Conservation (phyloP, 164 flowering plant species). For the Aristolochia californica region DNA sequence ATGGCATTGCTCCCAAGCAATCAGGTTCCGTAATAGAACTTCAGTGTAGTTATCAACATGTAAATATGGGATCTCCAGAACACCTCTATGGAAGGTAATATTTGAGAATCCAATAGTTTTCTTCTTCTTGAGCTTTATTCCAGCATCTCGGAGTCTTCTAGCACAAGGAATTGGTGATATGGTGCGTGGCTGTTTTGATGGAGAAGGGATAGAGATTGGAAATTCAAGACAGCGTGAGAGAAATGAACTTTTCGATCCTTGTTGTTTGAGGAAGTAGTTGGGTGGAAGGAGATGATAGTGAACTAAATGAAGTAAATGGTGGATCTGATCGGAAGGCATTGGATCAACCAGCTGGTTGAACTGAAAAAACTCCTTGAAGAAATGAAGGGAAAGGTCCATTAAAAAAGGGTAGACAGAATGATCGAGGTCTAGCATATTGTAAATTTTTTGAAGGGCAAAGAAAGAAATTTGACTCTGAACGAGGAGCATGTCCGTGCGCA, state of each 20-base stretch:
- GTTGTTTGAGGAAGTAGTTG: neutral
- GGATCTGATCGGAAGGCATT: neutral
- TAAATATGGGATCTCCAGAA: constrained; percentile 5
- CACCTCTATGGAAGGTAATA: constrained; percentile 1
- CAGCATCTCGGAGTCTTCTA: constrained; percentile 4
- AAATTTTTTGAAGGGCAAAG: neutral
- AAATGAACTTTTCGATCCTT: neutral
- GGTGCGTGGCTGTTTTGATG: neutral
- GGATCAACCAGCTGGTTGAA: neutral
- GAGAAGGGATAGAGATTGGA: neutral
- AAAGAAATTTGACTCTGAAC: constrained; percentile 6
- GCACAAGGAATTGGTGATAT: neutral
- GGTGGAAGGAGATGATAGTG: neutral
- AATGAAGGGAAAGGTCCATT: neutral
- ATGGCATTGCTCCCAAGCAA: constrained; percentile 4
- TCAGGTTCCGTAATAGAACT: constrained; percentile 2
- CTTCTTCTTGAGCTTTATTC: constrained; percentile 2
- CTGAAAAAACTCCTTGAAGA: neutral
- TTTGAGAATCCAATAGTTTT: neutral
- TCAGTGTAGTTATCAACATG: neutral
- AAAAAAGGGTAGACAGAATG: neutral
- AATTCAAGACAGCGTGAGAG: neutral
- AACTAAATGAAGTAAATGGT: constrained; percentile 2
- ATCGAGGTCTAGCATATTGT: neutral
- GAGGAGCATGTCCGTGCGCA: constrained; percentile 1